Evolutionary conservation across 805 yeast species (phyloP).

Genomic region (Yamadazyma ubonensis): DNA sequence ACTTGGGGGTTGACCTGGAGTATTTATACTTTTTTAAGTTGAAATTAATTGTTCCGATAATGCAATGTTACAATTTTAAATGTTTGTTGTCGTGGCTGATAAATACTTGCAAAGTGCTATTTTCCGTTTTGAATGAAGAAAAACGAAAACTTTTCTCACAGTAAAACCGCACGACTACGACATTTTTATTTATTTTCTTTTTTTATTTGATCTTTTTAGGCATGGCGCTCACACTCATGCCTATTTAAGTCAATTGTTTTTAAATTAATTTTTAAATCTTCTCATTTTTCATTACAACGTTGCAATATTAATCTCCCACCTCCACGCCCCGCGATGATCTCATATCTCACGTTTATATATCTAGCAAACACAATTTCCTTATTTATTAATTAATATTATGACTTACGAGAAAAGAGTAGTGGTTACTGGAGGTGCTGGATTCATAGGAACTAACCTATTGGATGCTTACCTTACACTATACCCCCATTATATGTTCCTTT

Average conservation of each 20-base stretch:
- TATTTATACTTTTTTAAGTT: constrained; percentile 8
- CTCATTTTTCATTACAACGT: constrained; percentile 9
- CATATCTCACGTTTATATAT: background rate
- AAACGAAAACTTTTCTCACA: constrained; percentile 9
- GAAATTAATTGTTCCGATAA: constrained; percentile 2
- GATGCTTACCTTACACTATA: constrained; percentile 29
- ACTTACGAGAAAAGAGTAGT: constrained; percentile 22
- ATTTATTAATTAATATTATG: background rate
- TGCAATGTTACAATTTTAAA: constrained; percentile 3
- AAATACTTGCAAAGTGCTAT: background rate
- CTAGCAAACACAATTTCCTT: background rate
- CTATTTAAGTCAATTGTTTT: background rate
- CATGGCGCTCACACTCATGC: background rate
- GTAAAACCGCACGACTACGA: constrained; percentile 2
- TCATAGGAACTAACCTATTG: constrained; percentile 51
- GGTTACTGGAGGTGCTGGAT: constrained; percentile 60
- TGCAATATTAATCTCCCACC: constrained; percentile 1
- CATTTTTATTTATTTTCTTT: constrained; percentile 7
- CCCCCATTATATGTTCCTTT: constrained; percentile 34
- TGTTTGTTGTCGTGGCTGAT: background rate
- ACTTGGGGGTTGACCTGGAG: constrained; percentile 1
- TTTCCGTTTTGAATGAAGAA: constrained; percentile 2
- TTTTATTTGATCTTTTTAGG: background rate
- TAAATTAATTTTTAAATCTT: background rate
- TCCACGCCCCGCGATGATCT: background rate